phyloP scores from a whole-genome alignment of 2,329 filamentous ascomycete genomes.

The Monosporascus sp. region DNA sequence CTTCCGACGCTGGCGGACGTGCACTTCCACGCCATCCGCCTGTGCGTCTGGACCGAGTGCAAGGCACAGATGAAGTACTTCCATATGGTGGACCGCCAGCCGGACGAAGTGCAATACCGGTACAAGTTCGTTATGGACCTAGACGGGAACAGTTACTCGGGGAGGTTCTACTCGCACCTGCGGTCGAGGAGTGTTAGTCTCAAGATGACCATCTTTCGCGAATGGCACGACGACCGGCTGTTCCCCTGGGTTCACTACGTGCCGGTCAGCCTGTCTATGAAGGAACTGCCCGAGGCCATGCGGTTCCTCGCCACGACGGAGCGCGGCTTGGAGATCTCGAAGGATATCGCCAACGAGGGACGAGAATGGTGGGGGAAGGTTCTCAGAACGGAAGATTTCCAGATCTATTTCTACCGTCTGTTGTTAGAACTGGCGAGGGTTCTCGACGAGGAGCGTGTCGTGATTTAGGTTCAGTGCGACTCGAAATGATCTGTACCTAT shows the following conservation, averaged over 20 bases:
- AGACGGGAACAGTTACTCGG: slow-evolving; percentile 52
- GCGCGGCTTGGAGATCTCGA: slow-evolving; percentile 42
- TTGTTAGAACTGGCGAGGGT: slow-evolving; percentile 50
- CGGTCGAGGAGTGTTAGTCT: slow-evolving; percentile 41
- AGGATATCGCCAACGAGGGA: slow-evolving; percentile 48
- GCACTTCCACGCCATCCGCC: slow-evolving; percentile 39
- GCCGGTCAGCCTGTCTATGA: slow-evolving; percentile 43
- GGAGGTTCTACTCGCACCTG: slow-evolving; percentile 46
- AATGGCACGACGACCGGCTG: slow-evolving; percentile 55
- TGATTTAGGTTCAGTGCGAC: neutral
- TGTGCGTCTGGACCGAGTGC: slow-evolving; percentile 35
- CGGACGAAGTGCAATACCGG: slow-evolving; percentile 26
- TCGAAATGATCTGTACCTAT: too few relatives aligned
- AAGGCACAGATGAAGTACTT: slow-evolving; percentile 30
- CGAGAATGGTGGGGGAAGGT: slow-evolving; percentile 49
- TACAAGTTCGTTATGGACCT: slow-evolving; percentile 44
- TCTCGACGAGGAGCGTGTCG: slow-evolving; percentile 23
- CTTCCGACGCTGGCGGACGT: slow-evolving; percentile 36
- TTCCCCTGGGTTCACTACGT: slow-evolving; percentile 54
- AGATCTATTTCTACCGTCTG: slow-evolving; percentile 56
- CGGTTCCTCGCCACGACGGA: slow-evolving; percentile 38
- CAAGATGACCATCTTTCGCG: slow-evolving; percentile 47
- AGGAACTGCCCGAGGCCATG: slow-evolving; percentile 48
- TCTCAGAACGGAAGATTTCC: slow-evolving; percentile 53
- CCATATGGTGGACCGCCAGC: slow-evolving; percentile 1